Evolutionary conservation across 495 filamentous ascomycete genomes (phyloP), one percentile per base, ranked within the genome.

Genomic region (Penicillium angulare): DNA sequence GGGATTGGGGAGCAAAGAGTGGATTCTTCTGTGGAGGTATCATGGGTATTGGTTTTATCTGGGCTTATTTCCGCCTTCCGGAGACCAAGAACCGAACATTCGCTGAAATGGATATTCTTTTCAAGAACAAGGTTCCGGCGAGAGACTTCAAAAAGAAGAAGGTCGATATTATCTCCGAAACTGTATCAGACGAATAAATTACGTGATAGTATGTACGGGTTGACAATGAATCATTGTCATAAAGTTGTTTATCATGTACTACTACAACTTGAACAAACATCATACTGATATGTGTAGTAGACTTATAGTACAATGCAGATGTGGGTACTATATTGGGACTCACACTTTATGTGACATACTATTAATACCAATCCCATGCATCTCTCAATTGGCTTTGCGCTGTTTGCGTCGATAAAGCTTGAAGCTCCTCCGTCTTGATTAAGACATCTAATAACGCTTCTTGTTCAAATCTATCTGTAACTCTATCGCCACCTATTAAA

Each of bases 1-100:
- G 75, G 17, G 78, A 87, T 49, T 70, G 84, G 70, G 73, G 77
- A 38, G 83, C 84, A 1, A 86, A 88, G 59, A 67, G 85, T 0
- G 85, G 84, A 0, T 88, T 88, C 55, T 82, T 87, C 62, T 88
- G 82, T 59, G 83, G 79, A 12, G 84, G 80, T 0, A 55, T 83
- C 3, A 77, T 76, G 5, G 26, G 63, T 1, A 23, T 74, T 7
- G 66, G 63, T 12, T 52, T 69, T 5, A 10, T 76, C 5, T 71
- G 68, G 65, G 53, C 73, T 7, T 87, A 72, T 47, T 79, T 83
- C 49, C 66, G 78, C 13, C 69, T 87, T 1, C 85, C 85, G 0
- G 84, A 87, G 59, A 79, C 80, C 5, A 81, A 73, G 42, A 77
- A 76, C 0, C 68, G 80, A 23, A 85, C 82, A 1, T 86, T 75